A percentile compares a stretch with the other conserved stretches of the same genome.
Evolutionary conservation across 148 eudicot species (phyloP).

Genomic region (Fallopia convolvulus): DNA sequence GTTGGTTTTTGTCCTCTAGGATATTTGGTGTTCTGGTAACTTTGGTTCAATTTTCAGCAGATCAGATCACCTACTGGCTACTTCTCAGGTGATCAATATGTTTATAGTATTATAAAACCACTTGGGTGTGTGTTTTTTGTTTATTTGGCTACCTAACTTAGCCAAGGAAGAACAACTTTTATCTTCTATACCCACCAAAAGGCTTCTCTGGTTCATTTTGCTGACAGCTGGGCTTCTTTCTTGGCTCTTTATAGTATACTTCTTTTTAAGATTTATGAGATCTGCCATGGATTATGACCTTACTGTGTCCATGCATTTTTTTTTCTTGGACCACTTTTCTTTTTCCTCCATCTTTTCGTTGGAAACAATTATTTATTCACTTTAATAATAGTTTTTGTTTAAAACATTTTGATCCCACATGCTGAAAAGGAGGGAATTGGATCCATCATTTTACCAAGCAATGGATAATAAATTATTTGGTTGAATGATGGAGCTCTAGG

Average conservation of each 20-base stretch:
- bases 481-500: background rate
- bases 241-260: background rate
- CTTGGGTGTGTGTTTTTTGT: background rate
- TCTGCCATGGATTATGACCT: slow-evolving; percentile 11
- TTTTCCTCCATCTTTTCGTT: background rate
- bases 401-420: slow-evolving; percentile 8
- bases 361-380: slow-evolving; percentile 11
- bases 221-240: slow-evolving; percentile 8
- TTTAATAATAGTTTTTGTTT: slow-evolving; percentile 6
- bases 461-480: background rate
- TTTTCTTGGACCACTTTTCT: slow-evolving; percentile 4
- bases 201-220: background rate
- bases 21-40: background rate
- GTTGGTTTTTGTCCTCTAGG: slow-evolving; percentile 4
- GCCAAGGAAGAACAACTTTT: background rate
- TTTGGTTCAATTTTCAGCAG: background rate
- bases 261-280: slow-evolving; percentile 1
- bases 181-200: slow-evolving; percentile 7
- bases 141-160: slow-evolving; percentile 2
- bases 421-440: background rate
- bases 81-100: slow-evolving; percentile 1
- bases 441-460: slow-evolving; percentile 12
- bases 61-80: background rate
- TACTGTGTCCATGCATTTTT: background rate
- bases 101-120: slow-evolving; percentile 8